Evolutionary conservation across 768 basidiomycete genomes (phyloP).

Genomic region (Lactarius sanguifluus): DNA sequence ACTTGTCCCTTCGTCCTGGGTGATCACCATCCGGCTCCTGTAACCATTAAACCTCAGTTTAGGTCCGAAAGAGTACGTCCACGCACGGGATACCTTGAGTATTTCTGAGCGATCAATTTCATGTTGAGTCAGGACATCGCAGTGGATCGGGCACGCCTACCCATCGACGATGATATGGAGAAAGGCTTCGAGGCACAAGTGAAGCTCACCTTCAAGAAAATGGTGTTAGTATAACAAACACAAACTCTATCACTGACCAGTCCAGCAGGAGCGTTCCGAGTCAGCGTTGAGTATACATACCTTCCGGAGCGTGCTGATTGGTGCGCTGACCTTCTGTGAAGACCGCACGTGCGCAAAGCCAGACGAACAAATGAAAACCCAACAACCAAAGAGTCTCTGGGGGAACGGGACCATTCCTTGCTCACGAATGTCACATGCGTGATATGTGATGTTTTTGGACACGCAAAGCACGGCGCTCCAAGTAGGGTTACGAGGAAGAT

Average conservation of each 20-base stretch:
- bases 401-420: neutral
- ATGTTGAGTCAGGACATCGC: no score
- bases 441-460: neutral
- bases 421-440: neutral
- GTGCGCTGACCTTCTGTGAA: constrained; percentile 1
- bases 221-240: neutral
- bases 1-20: no score
- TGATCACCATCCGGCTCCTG: neutral
- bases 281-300: neutral
- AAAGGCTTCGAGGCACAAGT: no score
- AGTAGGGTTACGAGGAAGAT: neutral
- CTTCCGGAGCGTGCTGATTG: neutral
- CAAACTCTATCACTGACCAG: neutral
- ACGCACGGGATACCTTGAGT: neutral
- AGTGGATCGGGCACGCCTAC: no score
- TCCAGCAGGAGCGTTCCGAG: neutral
- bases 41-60: neutral
- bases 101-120: neutral
- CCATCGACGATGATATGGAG: no score
- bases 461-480: neutral
- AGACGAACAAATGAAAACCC: neutral
- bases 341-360: neutral
- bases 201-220: neutral
- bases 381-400: neutral
- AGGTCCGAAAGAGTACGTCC: neutral